Evolutionary conservation across 2,329 filamentous ascomycete species (phyloP), one percentile per base, ranked within the genome.

Genomic region (Leptographium procerum): DNA sequence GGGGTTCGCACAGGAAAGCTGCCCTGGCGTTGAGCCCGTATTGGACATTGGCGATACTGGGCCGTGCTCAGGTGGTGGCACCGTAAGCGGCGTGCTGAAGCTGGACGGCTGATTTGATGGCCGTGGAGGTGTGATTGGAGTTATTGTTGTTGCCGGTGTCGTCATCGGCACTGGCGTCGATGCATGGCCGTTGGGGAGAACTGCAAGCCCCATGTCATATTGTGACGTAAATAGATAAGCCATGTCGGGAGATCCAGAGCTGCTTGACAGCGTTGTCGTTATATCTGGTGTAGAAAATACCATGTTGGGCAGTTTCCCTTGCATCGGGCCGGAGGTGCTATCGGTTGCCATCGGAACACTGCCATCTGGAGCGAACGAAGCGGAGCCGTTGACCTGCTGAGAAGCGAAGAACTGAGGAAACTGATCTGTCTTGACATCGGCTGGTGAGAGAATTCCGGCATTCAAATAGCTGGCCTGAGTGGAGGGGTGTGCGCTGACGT

Each of bases 11-110:
- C 60, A 70, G 24, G 71, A 70, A 31, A 67, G 69, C 7, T 58
- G 58, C 3, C 59, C 58, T 9, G 61, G 64, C 7, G 60, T 62
- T 2, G 61, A 62, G 43, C 47, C 61, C 36, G 56, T 29, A 36
- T 59, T 66, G 1, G 73, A 75, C 53, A 69, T 65, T 2, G 75
- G 73, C 19, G 75, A 75, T 2, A 72, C 70, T 1, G 70, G 75
- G 50, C 40, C 29, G 9, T 72, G 70, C 33, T 16, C 64, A 10
- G 67, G 65, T 10, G 61, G 64, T 1, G 64, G 61, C 16, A 70
- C 69, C 2, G 68, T 69, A 8, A 77, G 65, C 51, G 75, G 73
- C 10, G 77, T 78, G 36, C 75, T 75, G 16, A 77, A 77, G 4
- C 75, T 70, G 4, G 74, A 75, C 0, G 68, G 66, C 4, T 71